Evolutionary conservation across 441 rosid species (phyloP).

Genomic region (Dalechampia spathulata): DNA sequence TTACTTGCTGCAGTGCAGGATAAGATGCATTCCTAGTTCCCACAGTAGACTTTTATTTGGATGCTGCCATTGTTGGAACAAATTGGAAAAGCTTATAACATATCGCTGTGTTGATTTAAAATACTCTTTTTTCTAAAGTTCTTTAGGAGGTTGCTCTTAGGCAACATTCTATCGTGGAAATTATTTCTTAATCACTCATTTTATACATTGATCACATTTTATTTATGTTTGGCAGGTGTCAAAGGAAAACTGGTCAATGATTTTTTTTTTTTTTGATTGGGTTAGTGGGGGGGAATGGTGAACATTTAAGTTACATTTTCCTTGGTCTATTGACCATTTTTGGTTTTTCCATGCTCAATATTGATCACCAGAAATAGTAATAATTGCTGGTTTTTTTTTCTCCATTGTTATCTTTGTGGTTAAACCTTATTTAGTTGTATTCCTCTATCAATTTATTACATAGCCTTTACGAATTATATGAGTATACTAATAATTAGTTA

Average conservation of each 20-base stretch:
- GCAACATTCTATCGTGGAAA: neutral
- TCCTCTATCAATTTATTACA: too few relatives aligned
- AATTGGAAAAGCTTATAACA: neutral
- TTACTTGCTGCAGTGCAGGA: neutral
- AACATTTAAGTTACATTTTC: too few relatives aligned
- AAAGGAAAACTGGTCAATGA: neutral
- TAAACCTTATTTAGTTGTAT: too few relatives aligned
- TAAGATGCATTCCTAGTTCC: neutral
- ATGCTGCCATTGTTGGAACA: neutral
- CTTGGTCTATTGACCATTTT: too few relatives aligned
- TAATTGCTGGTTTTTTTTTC: too few relatives aligned
- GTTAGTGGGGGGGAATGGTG: too few relatives aligned
- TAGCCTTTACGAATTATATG: too few relatives aligned
- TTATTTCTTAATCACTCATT: neutral
- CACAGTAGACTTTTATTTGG: constrained; percentile 1
- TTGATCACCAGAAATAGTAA: too few relatives aligned
- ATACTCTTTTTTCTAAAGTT: too few relatives aligned
- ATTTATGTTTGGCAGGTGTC: neutral
- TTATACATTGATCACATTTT: neutral
- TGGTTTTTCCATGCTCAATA: too few relatives aligned
- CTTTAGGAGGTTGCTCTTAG: neutral
- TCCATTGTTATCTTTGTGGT: too few relatives aligned
- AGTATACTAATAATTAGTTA: too few relatives aligned
- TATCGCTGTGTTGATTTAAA: neutral
- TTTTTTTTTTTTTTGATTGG: neutral